phyloP scores from a whole-genome alignment of 257 asterid species.

The Ilex asprella region DNA sequence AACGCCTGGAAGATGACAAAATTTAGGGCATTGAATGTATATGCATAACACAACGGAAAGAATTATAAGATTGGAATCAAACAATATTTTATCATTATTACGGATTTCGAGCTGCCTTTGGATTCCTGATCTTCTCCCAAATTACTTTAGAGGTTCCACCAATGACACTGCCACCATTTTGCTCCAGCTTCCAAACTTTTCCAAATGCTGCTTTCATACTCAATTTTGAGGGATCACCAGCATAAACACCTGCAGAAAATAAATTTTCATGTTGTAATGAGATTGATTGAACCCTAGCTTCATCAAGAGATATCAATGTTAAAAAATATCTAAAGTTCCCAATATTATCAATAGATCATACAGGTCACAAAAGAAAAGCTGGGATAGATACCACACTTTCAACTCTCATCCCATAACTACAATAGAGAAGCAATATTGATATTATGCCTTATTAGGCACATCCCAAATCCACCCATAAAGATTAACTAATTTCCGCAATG shows the following conservation, averaged over 20 bases:
- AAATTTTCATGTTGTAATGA: background rate
- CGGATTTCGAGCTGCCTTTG: constrained; percentile 80
- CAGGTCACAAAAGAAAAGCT: too few species aligned
- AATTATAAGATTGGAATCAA: constrained; percentile 13
- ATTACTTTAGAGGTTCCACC: constrained; percentile 89
- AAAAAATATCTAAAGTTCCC: too few species aligned
- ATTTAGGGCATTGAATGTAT: constrained; percentile 17
- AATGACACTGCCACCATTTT: constrained; percentile 88
- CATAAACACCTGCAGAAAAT: constrained; percentile 70
- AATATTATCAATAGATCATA: too few species aligned
- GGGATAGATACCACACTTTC: too few species aligned
- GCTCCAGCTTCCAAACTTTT: constrained; percentile 94
- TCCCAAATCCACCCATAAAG: too few species aligned
- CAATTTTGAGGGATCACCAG: constrained; percentile 92
- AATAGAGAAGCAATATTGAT: too few species aligned
- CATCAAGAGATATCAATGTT: too few species aligned
- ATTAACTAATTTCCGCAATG: too few species aligned
- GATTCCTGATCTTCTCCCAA: constrained; percentile 43
- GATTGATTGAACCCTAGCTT: too few species aligned
- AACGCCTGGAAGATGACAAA: constrained; percentile 52
- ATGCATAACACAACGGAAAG: constrained; percentile 13
- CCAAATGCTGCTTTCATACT: constrained; percentile 99
- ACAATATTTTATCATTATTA: constrained; percentile 27
- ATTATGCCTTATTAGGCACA: too few species aligned
- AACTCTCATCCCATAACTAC: too few species aligned